Evolutionary conservation across 1,284 basidiomycete species (phyloP).

Genomic region (Leccinum angustisporum): DNA sequence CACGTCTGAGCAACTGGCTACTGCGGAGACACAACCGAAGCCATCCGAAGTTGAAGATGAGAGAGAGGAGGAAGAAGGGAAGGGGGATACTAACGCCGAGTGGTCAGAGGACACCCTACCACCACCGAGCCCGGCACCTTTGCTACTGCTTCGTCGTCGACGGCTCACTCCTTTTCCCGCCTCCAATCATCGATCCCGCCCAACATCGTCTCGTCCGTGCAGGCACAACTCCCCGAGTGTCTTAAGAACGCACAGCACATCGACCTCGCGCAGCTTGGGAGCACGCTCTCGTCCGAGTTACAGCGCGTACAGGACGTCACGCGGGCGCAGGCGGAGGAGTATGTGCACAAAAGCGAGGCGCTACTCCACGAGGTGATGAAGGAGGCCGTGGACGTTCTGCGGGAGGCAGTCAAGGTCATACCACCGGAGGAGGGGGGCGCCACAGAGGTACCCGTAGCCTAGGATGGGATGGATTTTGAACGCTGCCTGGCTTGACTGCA

Average conservation of each 20-base stretch:
- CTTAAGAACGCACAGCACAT: conserved; percentile 61
- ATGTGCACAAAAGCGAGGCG: conserved; percentile 76
- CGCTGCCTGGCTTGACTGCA: conserved; percentile 45
- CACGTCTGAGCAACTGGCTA: conserved; percentile 60
- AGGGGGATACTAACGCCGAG: conserved; percentile 5
- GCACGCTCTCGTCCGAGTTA: conserved; percentile 67
- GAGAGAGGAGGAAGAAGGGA: conserved; percentile 6
- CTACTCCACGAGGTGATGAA: conserved; percentile 57
- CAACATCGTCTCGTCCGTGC: conserved; percentile 67
- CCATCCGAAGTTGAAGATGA: conserved; percentile 11
- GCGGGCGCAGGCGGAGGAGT: conserved; percentile 77
- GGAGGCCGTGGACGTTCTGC: too few relatives aligned
- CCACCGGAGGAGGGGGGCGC: conserved; percentile 63
- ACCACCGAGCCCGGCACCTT: conserved; percentile 22
- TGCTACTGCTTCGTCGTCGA: conserved; percentile 20
- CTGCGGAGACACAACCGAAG: conserved; percentile 25
- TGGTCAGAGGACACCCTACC: conserved; percentile 28
- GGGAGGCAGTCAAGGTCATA: conserved; percentile 84
- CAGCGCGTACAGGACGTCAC: conserved; percentile 72
- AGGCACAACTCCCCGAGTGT: conserved; percentile 65
- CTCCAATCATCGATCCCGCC: conserved; percentile 72
- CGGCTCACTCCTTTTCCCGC: conserved; percentile 55
- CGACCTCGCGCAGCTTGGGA: conserved; percentile 66
- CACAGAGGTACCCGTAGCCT: conserved; percentile 45
- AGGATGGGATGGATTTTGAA: conserved; percentile 88